phyloP scores from a whole-genome alignment of 2,329 filamentous ascomycete species.

The Alternaria angustiovoidea region DNA sequence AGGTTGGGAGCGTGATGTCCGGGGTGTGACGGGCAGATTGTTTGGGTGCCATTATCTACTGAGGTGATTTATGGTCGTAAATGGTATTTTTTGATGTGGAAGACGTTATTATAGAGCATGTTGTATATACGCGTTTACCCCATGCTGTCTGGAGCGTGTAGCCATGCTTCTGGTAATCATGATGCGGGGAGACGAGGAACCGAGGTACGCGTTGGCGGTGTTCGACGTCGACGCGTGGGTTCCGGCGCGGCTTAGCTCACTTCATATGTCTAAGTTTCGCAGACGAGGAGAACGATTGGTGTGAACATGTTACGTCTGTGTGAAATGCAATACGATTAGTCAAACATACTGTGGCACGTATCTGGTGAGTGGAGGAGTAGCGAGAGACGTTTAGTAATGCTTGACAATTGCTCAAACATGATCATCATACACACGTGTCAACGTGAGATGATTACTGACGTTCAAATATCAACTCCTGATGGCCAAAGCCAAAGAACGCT shows the following conservation, averaged over 20 bases:
- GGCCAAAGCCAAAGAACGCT: neutral
- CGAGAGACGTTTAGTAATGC: neutral
- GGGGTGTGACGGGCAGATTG: constrained; percentile 30
- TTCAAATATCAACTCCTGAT: neutral
- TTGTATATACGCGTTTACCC: neutral
- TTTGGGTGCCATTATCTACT: constrained; percentile 1
- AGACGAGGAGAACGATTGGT: neutral
- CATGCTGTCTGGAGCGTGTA: neutral
- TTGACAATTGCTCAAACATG: neutral
- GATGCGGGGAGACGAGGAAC: constrained; percentile 17
- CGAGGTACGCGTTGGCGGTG: constrained; percentile 10
- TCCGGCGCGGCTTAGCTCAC: neutral
- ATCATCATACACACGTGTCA: neutral
- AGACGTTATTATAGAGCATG: neutral
- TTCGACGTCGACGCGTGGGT: constrained; percentile 2
- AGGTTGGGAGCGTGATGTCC: constrained; percentile 42
- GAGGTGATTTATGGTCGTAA: too few relatives aligned
- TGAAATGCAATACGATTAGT: too few relatives aligned
- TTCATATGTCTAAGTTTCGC: neutral
- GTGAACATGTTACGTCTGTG: neutral
- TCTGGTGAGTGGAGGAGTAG: neutral
- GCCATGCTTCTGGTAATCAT: neutral
- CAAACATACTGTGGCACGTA: neutral
- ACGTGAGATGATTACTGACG: neutral
- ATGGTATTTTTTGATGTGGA: too few relatives aligned